These are phyloP conservation scores for Neoboletus brunneissimus DNA, from an alignment of 768 basidiomycete genomes.

Conservation along the genomic window DNA sequence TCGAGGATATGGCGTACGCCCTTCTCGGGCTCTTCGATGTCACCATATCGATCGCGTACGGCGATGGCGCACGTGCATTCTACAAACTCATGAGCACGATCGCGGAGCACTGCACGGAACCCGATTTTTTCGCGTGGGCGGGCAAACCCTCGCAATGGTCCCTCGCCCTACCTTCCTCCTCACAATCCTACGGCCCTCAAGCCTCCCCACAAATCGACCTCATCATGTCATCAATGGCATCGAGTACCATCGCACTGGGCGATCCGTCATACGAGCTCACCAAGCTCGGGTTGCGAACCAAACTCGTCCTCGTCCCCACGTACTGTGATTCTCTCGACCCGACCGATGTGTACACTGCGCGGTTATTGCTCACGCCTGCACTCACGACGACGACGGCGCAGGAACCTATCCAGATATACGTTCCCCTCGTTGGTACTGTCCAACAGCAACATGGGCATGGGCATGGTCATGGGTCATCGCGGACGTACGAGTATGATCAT, in stretches of 20 bases:
- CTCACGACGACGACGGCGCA: conserved; percentile 10
- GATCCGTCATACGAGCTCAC: conserved; percentile 24
- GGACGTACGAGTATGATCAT: conserved; percentile 4
- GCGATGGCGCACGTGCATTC: conserved; percentile 23
- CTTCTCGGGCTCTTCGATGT: conserved; percentile 25
- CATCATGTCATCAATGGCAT: background rate
- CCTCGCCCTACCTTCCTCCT: conserved; percentile 22
- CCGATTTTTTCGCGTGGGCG: conserved; percentile 23
- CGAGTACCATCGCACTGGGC: conserved; percentile 3
- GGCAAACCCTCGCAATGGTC: conserved; percentile 27
- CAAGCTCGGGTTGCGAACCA: conserved; percentile 21
- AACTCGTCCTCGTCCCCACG: conserved; percentile 20
- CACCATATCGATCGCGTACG: conserved; percentile 22
- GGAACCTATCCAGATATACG: conserved; percentile 20
- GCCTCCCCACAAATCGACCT: conserved; percentile 8
- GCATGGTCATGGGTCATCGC: background rate
- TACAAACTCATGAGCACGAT: conserved; percentile 20
- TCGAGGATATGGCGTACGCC: conserved; percentile 25
- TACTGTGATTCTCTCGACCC: conserved; percentile 21
- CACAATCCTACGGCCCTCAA: conserved; percentile 17
- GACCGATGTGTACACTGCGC: conserved; percentile 10
- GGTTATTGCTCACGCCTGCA: conserved; percentile 21
- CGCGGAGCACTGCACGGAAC: conserved; percentile 15
- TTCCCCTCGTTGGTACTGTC: conserved; percentile 1
- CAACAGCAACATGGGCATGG: background rate